These are phyloP conservation scores for Fusarium nanum DNA, from an alignment of 2,329 filamentous ascomycete species.

Conservation along the genomic window DNA sequence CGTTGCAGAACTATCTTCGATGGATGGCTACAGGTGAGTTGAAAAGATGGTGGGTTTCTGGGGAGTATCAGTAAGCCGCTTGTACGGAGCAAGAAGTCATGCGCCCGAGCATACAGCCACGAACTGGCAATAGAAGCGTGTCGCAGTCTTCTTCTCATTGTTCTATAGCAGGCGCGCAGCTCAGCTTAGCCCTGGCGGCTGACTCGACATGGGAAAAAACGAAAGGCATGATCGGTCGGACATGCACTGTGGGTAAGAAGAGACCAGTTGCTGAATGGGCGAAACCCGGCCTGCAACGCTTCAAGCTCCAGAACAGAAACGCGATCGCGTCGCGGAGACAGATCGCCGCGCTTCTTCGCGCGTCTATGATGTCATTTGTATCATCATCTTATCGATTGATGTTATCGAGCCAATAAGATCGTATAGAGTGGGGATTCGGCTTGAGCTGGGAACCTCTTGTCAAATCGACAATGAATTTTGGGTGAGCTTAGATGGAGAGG, in stretches of 20 bases:
- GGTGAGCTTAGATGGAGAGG: fast-evolving
- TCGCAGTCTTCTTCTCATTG: neutral
- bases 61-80: neutral
- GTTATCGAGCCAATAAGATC: fast-evolving
- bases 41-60: fast-evolving
- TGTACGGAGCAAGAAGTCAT: neutral
- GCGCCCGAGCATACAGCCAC: neutral
- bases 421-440: fast-evolving
- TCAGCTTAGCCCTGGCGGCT: neutral
- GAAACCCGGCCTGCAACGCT: neutral
- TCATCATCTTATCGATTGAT: neutral
- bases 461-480: fast-evolving
- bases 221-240: neutral
- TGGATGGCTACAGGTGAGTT: neutral
- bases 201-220: neutral
- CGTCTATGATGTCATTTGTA: neutral
- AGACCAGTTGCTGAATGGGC: neutral
- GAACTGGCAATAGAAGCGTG: neutral
- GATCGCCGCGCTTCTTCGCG: neutral
- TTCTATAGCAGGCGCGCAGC: neutral
- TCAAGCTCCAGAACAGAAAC: neutral
- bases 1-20: neutral
- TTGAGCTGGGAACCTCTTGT: fast-evolving
- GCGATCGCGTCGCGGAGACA: neutral
- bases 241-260: neutral